Conservation (phyloP, 768 basidiomycete species). For the Hebeloma cylindrosporum region DNA sequence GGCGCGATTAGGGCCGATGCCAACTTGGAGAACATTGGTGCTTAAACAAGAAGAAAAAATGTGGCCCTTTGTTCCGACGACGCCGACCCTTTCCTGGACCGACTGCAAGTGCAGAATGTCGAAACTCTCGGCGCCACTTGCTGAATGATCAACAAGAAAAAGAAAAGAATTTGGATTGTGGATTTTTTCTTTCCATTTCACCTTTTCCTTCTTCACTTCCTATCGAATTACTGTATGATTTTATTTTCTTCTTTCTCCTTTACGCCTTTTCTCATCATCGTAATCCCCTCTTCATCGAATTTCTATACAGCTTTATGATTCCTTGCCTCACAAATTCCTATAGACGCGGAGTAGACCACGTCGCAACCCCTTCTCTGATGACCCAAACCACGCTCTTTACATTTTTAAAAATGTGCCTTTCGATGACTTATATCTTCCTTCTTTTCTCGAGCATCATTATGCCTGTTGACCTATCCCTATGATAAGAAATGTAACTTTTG, state of each 20-base stretch:
- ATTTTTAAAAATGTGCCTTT: constrained; percentile 2
- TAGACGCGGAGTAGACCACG: constrained; percentile 22
- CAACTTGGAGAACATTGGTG: constrained; percentile 29
- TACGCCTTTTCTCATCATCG: constrained; percentile 12
- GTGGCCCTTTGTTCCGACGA: too few relatives aligned
- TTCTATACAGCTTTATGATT: constrained; percentile 17
- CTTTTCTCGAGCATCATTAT: too few relatives aligned
- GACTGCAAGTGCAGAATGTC: too few relatives aligned
- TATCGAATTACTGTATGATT: constrained; percentile 11
- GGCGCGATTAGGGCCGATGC: constrained; percentile 41
- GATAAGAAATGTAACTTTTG: too few relatives aligned
- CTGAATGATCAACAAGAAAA: too few relatives aligned
- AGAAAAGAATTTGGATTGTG: constrained; percentile 3
- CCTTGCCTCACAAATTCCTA: constrained; percentile 4
- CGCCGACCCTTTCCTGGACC: too few relatives aligned
- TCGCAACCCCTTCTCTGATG: constrained; percentile 7
- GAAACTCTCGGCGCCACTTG: too few relatives aligned
- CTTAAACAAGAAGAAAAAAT: constrained; percentile 16
- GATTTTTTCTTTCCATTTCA: too few relatives aligned
- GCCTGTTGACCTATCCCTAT: too few relatives aligned
- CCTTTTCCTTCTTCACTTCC: not conserved
- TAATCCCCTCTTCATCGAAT: constrained; percentile 1
- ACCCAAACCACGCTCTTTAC: constrained; percentile 22
- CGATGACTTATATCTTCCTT: constrained; percentile 8
- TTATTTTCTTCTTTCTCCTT: constrained; percentile 4